Percentiles rank a stretch among this genome's conserved stretches.
Evolutionary conservation across 352 stramenopile species (phyloP).

Genomic region (Globisporangium camurandrum): DNA sequence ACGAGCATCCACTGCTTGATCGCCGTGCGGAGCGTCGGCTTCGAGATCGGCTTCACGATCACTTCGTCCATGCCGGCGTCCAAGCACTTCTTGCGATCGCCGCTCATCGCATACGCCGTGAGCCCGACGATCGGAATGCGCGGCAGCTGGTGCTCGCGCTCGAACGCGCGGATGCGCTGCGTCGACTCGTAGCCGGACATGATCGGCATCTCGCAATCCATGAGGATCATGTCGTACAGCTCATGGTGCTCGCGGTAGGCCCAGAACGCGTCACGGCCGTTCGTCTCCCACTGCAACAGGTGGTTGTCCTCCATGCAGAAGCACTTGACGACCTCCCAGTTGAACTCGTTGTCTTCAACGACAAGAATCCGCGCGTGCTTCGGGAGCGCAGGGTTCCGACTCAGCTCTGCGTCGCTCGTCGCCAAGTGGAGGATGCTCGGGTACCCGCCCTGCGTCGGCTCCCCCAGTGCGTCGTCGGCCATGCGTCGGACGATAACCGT

Average conservation of each 20-base stretch:
- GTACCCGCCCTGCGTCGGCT: slow-evolving; percentile 36
- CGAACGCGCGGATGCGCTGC: slow-evolving; percentile 60
- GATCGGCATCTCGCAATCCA: slow-evolving; percentile 87
- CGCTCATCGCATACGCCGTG: slow-evolving; percentile 83
- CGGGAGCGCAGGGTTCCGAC: slow-evolving; percentile 27
- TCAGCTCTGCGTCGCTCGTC: slow-evolving; percentile 1
- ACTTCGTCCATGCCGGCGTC: slow-evolving; percentile 84
- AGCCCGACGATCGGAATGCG: slow-evolving; percentile 78
- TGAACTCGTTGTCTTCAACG: slow-evolving; percentile 88
- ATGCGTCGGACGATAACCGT: slow-evolving; percentile 43
- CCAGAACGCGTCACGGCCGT: slow-evolving; percentile 57
- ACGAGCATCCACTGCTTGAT: slow-evolving; percentile 80
- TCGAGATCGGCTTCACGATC: slow-evolving; percentile 81
- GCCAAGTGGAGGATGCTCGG: slow-evolving; percentile 23
- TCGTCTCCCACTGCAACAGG: slow-evolving; percentile 75
- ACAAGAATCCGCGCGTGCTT: slow-evolving; percentile 73
- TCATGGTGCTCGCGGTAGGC: slow-evolving; percentile 74
- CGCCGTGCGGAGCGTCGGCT: slow-evolving; percentile 47
- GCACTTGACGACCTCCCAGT: slow-evolving; percentile 87
- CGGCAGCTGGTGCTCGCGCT: slow-evolving; percentile 50
- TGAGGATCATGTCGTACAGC: slow-evolving; percentile 70
- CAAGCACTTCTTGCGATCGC: slow-evolving; percentile 75
- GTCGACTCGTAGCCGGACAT: slow-evolving; percentile 81
- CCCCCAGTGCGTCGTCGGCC: slow-evolving; percentile 36
- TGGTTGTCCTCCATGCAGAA: slow-evolving; percentile 81